Conservation (phyloP, 176 grass and related monocot species). For the Canna indica region DNA sequence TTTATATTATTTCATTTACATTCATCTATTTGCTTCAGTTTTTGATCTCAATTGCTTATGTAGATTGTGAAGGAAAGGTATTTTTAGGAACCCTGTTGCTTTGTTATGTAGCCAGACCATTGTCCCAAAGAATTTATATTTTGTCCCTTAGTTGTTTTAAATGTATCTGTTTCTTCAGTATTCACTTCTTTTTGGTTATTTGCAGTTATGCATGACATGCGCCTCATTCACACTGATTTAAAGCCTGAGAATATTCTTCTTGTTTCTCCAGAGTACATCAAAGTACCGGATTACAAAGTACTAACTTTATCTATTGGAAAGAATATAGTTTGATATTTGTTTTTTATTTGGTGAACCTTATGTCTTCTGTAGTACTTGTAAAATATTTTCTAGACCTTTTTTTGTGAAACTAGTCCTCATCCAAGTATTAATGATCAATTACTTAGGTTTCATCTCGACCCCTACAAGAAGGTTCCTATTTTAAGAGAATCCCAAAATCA, state of each 20-base stretch:
- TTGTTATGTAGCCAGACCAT: too few relatives aligned
- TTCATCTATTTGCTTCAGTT: background rate
- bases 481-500: constrained; percentile 67
- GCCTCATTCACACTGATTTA: constrained; percentile 99
- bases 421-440: too few relatives aligned
- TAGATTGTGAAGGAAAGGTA: constrained; percentile 20
- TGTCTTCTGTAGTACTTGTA: background rate
- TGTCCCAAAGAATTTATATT: too few relatives aligned
- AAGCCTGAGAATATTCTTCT: constrained; percentile 99
- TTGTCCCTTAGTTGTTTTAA: too few relatives aligned
- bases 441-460: constrained; percentile 51
- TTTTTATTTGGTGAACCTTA: background rate
- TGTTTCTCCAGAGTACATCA: constrained; percentile 89
- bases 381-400: too few relatives aligned
- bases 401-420: too few relatives aligned
- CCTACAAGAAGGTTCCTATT: constrained; percentile 61
- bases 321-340: background rate
- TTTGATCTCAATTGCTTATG: constrained; percentile 6
- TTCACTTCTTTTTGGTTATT: constrained; percentile 6
- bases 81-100: too few relatives aligned
- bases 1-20: background rate
- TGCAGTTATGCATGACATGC: constrained; percentile 99
- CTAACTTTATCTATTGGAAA: constrained; percentile 27
- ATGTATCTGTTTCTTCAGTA: constrained; percentile 5
- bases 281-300: constrained; percentile 99